Conservation (phyloP, 2,329 filamentous ascomycete species). For the Rutstroemia sydowiana region DNA sequence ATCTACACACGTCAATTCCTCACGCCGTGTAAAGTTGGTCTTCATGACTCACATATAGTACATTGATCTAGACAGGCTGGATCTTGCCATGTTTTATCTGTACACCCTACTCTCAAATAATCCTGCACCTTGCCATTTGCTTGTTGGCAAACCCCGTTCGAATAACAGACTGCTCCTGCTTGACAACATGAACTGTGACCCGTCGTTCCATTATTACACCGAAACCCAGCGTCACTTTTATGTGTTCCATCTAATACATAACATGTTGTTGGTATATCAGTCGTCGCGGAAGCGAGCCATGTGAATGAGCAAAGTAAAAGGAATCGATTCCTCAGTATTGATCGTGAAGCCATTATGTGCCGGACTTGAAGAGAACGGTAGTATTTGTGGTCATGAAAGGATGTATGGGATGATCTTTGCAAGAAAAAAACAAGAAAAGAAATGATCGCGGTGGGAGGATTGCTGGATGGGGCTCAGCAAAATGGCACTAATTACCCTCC, state of each 20-base stretch:
- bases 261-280: constrained; percentile 12
- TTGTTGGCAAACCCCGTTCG: constrained; percentile 20
- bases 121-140: constrained; percentile 15
- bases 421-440: no score
- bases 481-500: no score
- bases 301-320: constrained; percentile 1
- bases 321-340: background rate
- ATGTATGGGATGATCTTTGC: no score
- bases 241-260: constrained; percentile 18
- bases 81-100: constrained; percentile 20
- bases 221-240: constrained; percentile 9
- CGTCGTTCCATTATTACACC: constrained; percentile 20
- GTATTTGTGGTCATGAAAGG: no score
- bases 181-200: constrained; percentile 19
- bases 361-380: no score
- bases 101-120: constrained; percentile 23
- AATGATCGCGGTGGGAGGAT: no score
- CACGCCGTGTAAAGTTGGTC: background rate
- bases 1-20: constrained; percentile 6
- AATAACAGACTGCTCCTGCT: constrained; percentile 18
- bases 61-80: constrained; percentile 20
- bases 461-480: no score
- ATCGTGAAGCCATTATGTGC: constrained; percentile 1
- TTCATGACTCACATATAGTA: constrained; percentile 14
- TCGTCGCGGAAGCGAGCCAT: background rate